Conservation (phyloP, 2,329 filamentous ascomycete species). For the Blumeriella jaapii region DNA sequence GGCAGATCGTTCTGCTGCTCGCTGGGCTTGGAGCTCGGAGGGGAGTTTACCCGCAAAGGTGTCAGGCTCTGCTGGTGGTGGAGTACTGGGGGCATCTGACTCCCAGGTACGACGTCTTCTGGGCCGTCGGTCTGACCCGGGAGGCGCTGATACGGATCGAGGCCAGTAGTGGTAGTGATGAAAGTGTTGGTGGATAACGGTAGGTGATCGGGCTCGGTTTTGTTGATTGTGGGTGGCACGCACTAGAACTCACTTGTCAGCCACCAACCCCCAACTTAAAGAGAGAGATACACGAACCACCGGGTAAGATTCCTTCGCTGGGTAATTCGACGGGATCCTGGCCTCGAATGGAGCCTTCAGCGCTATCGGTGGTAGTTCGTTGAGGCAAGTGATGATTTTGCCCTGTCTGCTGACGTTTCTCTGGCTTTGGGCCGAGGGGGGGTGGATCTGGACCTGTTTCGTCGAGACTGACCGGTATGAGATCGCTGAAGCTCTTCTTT, state of each 20-base stretch:
- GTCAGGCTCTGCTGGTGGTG: slow-evolving; percentile 9
- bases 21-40: slow-evolving; percentile 7
- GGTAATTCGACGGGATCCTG: slow-evolving; percentile 9
- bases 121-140: slow-evolving; percentile 10
- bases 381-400: slow-evolving; percentile 13
- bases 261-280: background rate
- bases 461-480: slow-evolving; percentile 29
- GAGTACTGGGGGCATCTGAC: slow-evolving; percentile 7
- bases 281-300: background rate
- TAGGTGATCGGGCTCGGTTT: slow-evolving; percentile 6
- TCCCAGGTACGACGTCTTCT: slow-evolving; percentile 4
- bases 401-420: slow-evolving; percentile 8
- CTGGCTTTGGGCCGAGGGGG: slow-evolving; percentile 22
- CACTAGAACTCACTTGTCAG: slow-evolving; percentile 3
- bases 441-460: slow-evolving; percentile 24
- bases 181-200: slow-evolving; percentile 39
- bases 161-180: slow-evolving; percentile 54
- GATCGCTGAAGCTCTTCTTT: slow-evolving; percentile 28
- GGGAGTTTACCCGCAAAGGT: slow-evolving; percentile 8
- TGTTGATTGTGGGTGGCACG: slow-evolving; percentile 10
- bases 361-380: slow-evolving; percentile 16
- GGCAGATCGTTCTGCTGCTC: slow-evolving; percentile 10
- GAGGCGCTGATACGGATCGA: slow-evolving; percentile 10
- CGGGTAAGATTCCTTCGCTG: background rate
- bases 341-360: slow-evolving; percentile 16